A percentile compares a stretch with the other conserved stretches of the same genome.
These are phyloP conservation scores for Pseudogymnoascus sp. DNA, from an alignment of 2,329 filamentous ascomycete species.

Conservation along the genomic window DNA sequence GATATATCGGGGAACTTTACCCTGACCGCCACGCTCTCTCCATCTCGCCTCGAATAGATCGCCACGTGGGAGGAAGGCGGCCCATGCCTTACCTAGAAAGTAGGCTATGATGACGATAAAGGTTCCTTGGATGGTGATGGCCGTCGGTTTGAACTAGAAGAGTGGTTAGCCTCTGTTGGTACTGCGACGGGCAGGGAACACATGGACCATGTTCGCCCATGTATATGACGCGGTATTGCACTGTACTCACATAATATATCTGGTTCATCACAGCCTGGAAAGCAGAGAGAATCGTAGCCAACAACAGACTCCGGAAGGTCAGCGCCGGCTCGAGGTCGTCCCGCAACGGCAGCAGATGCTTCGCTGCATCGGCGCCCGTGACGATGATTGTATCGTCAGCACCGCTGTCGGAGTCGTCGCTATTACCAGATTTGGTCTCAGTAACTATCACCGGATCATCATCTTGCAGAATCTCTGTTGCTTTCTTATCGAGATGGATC, in stretches of 20 bases:
- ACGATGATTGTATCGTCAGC: conserved; percentile 41
- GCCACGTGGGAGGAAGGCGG: conserved; percentile 42
- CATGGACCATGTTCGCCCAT: background rate
- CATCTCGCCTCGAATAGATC: conserved; percentile 43
- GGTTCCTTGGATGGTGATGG: conserved; percentile 41
- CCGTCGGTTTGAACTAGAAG: conserved; percentile 45
- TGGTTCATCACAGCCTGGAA: conserved; percentile 51
- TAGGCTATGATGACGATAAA: conserved; percentile 53
- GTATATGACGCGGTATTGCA: background rate
- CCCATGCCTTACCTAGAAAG: conserved; percentile 45
- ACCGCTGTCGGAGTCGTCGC: conserved; percentile 25
- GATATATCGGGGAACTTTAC: conserved; percentile 37
- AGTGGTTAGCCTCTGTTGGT: conserved; percentile 9
- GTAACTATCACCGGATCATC: conserved; percentile 9
- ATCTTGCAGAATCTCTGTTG: conserved; percentile 14
- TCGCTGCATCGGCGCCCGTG: conserved; percentile 44
- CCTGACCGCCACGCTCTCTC: conserved; percentile 36
- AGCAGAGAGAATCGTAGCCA: conserved; percentile 42
- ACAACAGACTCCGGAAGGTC: conserved; percentile 46
- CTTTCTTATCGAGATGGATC: conserved; percentile 11
- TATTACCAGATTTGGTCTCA: conserved; percentile 22
- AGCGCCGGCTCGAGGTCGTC: conserved; percentile 46
- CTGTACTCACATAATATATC: conserved; percentile 42
- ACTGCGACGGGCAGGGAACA: background rate
- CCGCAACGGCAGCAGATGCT: conserved; percentile 42